Conservation (phyloP, 768 basidiomycete genomes). For the Coprinopsis sp. region DNA sequence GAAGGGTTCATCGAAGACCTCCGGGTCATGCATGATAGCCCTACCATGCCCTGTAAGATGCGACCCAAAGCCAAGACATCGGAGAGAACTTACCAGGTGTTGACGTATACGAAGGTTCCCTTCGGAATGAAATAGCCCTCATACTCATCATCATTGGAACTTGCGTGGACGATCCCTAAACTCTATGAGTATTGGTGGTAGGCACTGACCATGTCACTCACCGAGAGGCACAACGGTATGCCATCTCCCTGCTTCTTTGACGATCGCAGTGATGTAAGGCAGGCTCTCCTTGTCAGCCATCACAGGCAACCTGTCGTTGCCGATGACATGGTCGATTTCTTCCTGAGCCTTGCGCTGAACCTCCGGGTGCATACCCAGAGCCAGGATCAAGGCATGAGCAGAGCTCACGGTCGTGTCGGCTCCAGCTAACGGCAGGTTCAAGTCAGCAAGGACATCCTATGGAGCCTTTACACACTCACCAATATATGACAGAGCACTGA, state of each 20-base stretch:
- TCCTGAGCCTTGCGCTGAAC: constrained; percentile 9
- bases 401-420: constrained; percentile 1
- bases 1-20: constrained; percentile 27
- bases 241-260: constrained; percentile 11
- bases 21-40: constrained; percentile 27
- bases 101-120: constrained; percentile 22
- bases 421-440: background rate
- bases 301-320: constrained; percentile 7
- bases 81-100: constrained; percentile 14
- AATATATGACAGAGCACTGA: background rate
- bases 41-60: constrained; percentile 15
- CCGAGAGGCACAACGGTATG: constrained; percentile 2
- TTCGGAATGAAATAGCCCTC: constrained; percentile 33
- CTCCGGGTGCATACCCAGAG: constrained; percentile 10
- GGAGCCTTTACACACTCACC: too few relatives aligned
- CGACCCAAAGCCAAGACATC: background rate
- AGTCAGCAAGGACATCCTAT: too few relatives aligned
- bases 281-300: constrained; percentile 4
- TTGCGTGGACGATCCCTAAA: constrained; percentile 14
- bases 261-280: constrained; percentile 10
- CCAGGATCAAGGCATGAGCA: constrained; percentile 1
- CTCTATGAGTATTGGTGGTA: background rate
- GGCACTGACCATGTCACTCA: background rate
- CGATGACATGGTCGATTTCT: constrained; percentile 13
- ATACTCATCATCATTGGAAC: constrained; percentile 27